Evolutionary conservation across 139 green algal species (phyloP).

Genomic region (Chlamydomonas schloesseri): DNA sequence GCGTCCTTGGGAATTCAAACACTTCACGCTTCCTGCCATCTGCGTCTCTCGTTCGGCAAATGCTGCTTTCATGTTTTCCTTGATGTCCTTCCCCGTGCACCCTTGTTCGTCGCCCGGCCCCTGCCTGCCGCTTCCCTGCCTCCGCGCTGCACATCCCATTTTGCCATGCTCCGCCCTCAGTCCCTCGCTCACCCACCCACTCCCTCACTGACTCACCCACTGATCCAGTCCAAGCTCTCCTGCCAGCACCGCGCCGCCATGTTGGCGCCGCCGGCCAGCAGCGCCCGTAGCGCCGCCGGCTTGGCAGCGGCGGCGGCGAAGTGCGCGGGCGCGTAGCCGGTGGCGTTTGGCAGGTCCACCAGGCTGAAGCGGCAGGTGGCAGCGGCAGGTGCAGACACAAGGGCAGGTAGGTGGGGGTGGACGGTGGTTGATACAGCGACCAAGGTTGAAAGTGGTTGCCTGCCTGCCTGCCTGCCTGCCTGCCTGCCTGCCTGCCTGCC

Average conservation of each 20-base stretch:
- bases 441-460: too few relatives aligned
- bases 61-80: too few relatives aligned
- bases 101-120: too few relatives aligned
- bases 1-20: background rate
- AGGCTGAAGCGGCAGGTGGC: background rate
- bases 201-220: background rate
- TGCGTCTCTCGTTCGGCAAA: too few relatives aligned
- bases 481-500: too few relatives aligned
- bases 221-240: slow-evolving; percentile 25
- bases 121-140: too few relatives aligned
- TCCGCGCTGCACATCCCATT: too few relatives aligned
- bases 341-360: slow-evolving; percentile 30
- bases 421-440: too few relatives aligned
- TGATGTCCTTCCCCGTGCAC: too few relatives aligned
- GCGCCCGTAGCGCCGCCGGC: background rate
- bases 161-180: background rate
- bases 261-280: slow-evolving; percentile 35
- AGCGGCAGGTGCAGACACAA: too few relatives aligned
- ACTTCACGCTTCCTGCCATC: too few relatives aligned
- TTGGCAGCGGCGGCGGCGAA: slow-evolving; percentile 5
- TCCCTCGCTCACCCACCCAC: background rate
- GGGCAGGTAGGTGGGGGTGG: background rate
- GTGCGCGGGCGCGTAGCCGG: slow-evolving; percentile 21
- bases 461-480: too few relatives aligned
- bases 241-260: background rate